Conservation (phyloP, 1,139 yeast genomes). For the Barnettozyma hawaiiensis region DNA sequence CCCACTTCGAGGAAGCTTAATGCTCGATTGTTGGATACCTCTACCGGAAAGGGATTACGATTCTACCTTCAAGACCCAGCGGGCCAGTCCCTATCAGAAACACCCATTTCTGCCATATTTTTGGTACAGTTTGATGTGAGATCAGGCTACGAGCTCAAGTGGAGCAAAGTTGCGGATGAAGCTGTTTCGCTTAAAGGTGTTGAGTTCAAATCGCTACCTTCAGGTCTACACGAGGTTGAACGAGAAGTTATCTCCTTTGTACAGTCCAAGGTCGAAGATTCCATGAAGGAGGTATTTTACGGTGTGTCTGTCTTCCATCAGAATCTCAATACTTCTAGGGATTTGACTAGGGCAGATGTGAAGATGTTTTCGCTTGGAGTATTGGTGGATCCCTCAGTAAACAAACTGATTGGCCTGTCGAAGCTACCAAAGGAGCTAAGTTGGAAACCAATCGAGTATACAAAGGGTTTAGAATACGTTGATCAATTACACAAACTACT, state of each 20-base stretch:
- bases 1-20: background rate
- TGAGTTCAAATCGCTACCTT: conserved; percentile 74
- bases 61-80: conserved; percentile 8
- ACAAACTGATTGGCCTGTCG: conserved; percentile 15
- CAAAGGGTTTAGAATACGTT: conserved; percentile 55
- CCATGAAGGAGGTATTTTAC: conserved; percentile 28
- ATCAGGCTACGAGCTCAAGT: conserved; percentile 55
- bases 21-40: background rate
- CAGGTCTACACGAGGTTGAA: conserved; percentile 68
- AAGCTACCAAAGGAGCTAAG: conserved; percentile 17
- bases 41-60: conserved; percentile 6
- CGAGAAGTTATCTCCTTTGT: conserved; percentile 52
- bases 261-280: conserved; percentile 31
- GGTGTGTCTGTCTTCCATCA: conserved; percentile 49
- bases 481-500: conserved; percentile 42
- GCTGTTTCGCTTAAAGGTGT: conserved; percentile 32
- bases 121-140: conserved; percentile 59
- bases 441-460: conserved; percentile 52
- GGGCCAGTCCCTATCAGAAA: conserved; percentile 5
- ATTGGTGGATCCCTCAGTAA: conserved; percentile 39
- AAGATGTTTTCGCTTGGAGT: conserved; percentile 64
- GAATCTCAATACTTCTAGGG: conserved; percentile 28
- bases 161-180: conserved; percentile 37
- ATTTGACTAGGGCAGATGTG: conserved; percentile 42
- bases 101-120: conserved; percentile 45